Evolutionary conservation across 2,329 filamentous ascomycete genomes (phyloP).

Genomic region (Pseudogymnoascus sp.): DNA sequence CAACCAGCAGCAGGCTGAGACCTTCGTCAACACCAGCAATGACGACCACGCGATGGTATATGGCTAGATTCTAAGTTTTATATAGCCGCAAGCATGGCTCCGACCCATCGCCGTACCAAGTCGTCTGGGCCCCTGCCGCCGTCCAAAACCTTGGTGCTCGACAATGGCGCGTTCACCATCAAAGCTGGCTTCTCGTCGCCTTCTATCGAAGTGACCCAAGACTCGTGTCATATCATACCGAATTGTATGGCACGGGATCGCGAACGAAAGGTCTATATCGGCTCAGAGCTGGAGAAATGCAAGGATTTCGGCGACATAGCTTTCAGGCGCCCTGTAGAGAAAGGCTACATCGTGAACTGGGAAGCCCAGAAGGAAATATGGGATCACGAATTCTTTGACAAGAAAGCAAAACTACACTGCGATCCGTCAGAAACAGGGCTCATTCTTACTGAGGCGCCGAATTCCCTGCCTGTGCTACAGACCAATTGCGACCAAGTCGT

Average conservation of each 20-base stretch:
- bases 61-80: neutral
- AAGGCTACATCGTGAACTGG: conserved; percentile 94
- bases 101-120: conserved; percentile 41
- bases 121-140: conserved; percentile 47
- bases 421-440: conserved; percentile 78
- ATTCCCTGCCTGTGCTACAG: conserved; percentile 73
- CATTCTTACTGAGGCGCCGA: conserved; percentile 78
- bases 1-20: neutral
- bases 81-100: conserved; percentile 22
- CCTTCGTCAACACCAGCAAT: conserved; percentile 2
- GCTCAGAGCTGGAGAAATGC: conserved; percentile 69
- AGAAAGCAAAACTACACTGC: conserved; percentile 58
- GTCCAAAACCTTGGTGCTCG: conserved; percentile 71
- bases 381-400: conserved; percentile 79
- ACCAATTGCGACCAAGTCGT: conserved; percentile 92
- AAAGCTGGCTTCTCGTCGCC: conserved; percentile 70
- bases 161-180: conserved; percentile 87
- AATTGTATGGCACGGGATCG: conserved; percentile 86
- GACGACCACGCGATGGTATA: neutral
- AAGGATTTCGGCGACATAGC: conserved; percentile 83
- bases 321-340: conserved; percentile 86
- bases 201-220: conserved; percentile 29
- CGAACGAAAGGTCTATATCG: conserved; percentile 72
- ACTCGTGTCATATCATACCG: conserved; percentile 65
- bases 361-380: conserved; percentile 93